Evolutionary conservation across 495 filamentous ascomycete genomes (phyloP).

Genomic region (Daldinia childiae): DNA sequence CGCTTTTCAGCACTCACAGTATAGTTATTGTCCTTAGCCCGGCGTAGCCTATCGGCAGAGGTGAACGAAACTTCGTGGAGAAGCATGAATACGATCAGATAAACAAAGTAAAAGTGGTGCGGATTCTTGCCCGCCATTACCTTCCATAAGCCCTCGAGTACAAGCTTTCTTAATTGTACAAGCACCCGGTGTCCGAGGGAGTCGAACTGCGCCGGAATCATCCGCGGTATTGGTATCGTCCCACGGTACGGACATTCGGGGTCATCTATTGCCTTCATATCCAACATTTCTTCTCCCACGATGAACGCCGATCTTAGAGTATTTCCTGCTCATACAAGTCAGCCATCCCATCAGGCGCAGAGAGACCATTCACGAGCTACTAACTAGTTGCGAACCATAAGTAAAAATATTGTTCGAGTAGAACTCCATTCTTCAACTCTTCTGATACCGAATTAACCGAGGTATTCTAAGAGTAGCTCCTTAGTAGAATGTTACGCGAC

Average conservation of each 20-base stretch:
- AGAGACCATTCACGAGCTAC: slow-evolving; percentile 12
- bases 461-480: neutral
- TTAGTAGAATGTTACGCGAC: slow-evolving; percentile 14
- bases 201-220: slow-evolving; percentile 61
- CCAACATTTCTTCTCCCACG: slow-evolving; percentile 46
- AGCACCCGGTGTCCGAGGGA: slow-evolving; percentile 54
- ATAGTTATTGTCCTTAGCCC: slow-evolving; percentile 39
- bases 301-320: slow-evolving; percentile 53
- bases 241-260: slow-evolving; percentile 37
- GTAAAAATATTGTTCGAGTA: slow-evolving; percentile 46
- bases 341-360: neutral
- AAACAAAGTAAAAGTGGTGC: slow-evolving; percentile 52
- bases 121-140: slow-evolving; percentile 47
- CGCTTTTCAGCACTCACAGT: slow-evolving; percentile 22
- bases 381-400: slow-evolving; percentile 57
- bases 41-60: slow-evolving; percentile 45
- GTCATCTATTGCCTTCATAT: slow-evolving; percentile 40
- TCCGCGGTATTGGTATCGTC: slow-evolving; percentile 50
- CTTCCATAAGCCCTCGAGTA: slow-evolving; percentile 47
- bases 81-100: slow-evolving; percentile 53
- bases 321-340: slow-evolving; percentile 40
- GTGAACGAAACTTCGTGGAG: slow-evolving; percentile 46
- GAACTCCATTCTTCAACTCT: slow-evolving; percentile 16
- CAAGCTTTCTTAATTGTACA: slow-evolving; percentile 37
- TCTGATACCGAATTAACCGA: slow-evolving; percentile 31